phyloP scores from a whole-genome alignment of 2,329 filamentous ascomycete genomes.

The Penicillium brevicompactum region DNA sequence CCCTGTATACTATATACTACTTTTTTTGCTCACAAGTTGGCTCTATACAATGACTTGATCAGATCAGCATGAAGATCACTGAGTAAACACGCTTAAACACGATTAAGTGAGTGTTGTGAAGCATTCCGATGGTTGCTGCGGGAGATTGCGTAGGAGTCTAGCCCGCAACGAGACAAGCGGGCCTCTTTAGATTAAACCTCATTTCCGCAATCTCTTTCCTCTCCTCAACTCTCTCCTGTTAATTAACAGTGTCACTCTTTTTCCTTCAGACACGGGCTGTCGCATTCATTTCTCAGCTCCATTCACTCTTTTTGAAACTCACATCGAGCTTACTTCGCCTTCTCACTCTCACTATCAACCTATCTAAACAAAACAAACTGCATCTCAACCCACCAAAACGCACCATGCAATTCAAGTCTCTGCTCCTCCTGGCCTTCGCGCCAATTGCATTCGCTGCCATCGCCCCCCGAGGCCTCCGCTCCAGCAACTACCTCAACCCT shows the following conservation, averaged over 20 bases:
- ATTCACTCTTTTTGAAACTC: conserved; percentile 31
- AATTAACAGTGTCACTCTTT: conserved; percentile 26
- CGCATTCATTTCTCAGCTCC: conserved; percentile 34
- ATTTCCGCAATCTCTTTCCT: conserved; percentile 7
- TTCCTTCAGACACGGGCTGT: conserved; percentile 32
- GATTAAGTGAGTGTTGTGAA: too few relatives aligned
- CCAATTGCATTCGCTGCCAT: conserved; percentile 33
- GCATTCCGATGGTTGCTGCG: conserved; percentile 1
- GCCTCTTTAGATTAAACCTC: conserved; percentile 5
- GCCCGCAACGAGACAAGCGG: background rate
- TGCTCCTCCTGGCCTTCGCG: conserved; percentile 32
- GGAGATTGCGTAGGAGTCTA: background rate
- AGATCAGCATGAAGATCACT: too few relatives aligned
- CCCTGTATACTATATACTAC: background rate
- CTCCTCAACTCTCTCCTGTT: conserved; percentile 11
- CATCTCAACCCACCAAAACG: conserved; percentile 6
- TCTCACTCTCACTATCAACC: too few relatives aligned
- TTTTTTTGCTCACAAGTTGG: background rate
- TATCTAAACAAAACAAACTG: background rate
- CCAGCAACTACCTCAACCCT: conserved; percentile 27
- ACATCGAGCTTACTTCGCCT: background rate
- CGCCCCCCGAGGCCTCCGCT: conserved; percentile 25
- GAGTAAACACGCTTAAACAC: too few relatives aligned
- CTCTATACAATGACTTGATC: too few relatives aligned
- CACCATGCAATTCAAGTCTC: conserved; percentile 39